phyloP scores from a whole-genome alignment of 768 basidiomycete genomes.

The Cystofilobasidium macerans region DNA sequence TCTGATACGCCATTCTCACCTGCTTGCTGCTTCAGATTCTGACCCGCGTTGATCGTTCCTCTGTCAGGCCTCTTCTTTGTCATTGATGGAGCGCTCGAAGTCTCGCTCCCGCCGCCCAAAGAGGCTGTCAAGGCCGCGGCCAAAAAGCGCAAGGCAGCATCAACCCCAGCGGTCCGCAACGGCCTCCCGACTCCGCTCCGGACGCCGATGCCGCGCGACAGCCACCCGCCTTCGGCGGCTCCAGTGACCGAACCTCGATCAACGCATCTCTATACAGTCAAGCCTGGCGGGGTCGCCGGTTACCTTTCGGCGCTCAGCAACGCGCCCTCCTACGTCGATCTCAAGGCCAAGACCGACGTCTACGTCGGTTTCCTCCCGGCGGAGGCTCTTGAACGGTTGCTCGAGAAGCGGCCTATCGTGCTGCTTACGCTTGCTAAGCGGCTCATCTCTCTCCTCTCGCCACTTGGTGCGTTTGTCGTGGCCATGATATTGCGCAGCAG shows the following conservation, averaged over 20 bases:
- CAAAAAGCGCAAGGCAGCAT: slow-evolving; percentile 3
- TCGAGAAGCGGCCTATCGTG: slow-evolving; percentile 91
- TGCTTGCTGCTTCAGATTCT: too few relatives aligned
- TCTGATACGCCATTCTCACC: too few relatives aligned
- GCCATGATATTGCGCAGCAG: neutral
- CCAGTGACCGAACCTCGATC: slow-evolving; percentile 10
- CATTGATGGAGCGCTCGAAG: slow-evolving; percentile 91
- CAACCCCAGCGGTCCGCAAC: neutral
- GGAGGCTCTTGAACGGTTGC: slow-evolving; percentile 71
- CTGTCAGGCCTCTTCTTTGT: slow-evolving; percentile 72
- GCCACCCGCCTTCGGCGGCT: neutral
- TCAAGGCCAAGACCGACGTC: slow-evolving; percentile 92
- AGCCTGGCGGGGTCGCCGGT: slow-evolving; percentile 94
- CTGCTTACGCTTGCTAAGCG: slow-evolving; percentile 89
- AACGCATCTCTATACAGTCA: slow-evolving; percentile 73
- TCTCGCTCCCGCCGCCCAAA: slow-evolving; percentile 15
- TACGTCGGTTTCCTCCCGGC: slow-evolving; percentile 92
- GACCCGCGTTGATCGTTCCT: too few relatives aligned
- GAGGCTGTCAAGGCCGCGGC: neutral
- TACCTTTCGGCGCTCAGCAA: slow-evolving; percentile 86
- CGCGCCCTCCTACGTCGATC: slow-evolving; percentile 90
- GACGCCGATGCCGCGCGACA: neutral
- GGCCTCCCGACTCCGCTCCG: neutral
- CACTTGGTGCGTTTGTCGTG: slow-evolving; percentile 52
- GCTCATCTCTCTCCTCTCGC: slow-evolving; percentile 86